Percentiles rank a stretch among this genome's conserved stretches.
Evolutionary conservation across 371 early-diverging fungal genomes (phyloP).

Genomic region (Amoeboaphelidium occidentale): DNA sequence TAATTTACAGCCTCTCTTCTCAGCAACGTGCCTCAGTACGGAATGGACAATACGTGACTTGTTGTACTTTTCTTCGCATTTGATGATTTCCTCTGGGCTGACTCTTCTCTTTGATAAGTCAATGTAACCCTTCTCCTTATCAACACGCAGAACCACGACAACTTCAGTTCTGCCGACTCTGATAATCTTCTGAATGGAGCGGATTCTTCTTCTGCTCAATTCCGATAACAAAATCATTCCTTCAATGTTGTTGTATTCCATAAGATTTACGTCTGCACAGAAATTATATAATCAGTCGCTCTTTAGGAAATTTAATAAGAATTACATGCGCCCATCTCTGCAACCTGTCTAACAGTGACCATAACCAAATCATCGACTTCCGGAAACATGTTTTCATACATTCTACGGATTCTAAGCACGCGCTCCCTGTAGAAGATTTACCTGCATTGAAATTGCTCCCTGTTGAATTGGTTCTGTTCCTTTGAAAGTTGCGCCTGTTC

Average conservation of each 20-base stretch:
- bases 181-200: constrained; percentile 91
- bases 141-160: constrained; percentile 90
- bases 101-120: constrained; percentile 96
- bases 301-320: too few relatives aligned
- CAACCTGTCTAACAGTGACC: constrained; percentile 91
- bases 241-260: constrained; percentile 69
- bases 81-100: constrained; percentile 77
- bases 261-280: constrained; percentile 80
- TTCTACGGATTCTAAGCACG: too few relatives aligned
- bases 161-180: constrained; percentile 93
- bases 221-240: constrained; percentile 96
- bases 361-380: constrained; percentile 95
- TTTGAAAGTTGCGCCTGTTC: too few relatives aligned
- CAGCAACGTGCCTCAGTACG: constrained; percentile 60
- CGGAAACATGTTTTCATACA: constrained; percentile 88
- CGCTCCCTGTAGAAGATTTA: too few relatives aligned
- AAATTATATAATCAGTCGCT: too few relatives aligned
- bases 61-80: constrained; percentile 85
- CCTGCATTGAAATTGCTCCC: constrained; percentile 1
- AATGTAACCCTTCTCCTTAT: constrained; percentile 98
- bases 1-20: constrained; percentile 41
- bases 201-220: constrained; percentile 87
- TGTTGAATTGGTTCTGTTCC: too few relatives aligned
- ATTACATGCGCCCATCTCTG: constrained; percentile 96
- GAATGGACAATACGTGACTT: constrained; percentile 70